These are phyloP conservation scores for Brassica cretica DNA, from an alignment of 345 rosid species.

Conservation along the genomic window DNA sequence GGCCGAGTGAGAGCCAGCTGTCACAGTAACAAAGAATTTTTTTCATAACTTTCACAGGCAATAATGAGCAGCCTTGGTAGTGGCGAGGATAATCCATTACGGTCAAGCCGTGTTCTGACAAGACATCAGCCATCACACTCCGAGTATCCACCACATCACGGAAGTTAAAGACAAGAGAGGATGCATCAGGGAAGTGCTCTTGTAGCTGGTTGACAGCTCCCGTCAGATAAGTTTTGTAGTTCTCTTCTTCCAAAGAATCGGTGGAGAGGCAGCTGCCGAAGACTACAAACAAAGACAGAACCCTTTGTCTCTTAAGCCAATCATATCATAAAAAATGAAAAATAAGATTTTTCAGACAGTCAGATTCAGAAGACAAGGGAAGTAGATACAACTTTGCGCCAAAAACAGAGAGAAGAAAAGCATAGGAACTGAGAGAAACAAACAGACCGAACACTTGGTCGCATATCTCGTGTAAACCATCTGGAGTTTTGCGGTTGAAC, in stretches of 20 bases:
- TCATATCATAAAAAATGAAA: background rate
- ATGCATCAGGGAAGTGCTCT: conserved; percentile 76
- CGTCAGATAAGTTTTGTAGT: conserved; percentile 59
- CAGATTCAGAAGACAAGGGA: background rate
- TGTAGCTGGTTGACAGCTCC: conserved; percentile 70
- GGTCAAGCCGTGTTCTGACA: conserved; percentile 76
- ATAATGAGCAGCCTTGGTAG: conserved; percentile 84
- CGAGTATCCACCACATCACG: conserved; percentile 61
- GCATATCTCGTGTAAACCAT: conserved; percentile 88
- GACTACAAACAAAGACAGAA: conserved; percentile 44
- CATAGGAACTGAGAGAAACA: conserved; percentile 18
- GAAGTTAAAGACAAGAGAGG: conserved; percentile 84
- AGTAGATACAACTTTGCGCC: background rate
- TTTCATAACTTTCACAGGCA: conserved; percentile 79
- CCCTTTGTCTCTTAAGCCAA: background rate
- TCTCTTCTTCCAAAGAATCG: conserved; percentile 63
- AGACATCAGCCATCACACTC: conserved; percentile 54
- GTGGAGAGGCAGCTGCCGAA: conserved; percentile 86
- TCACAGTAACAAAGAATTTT: conserved; percentile 88
- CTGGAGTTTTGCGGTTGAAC: conserved; percentile 37
- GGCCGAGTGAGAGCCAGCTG: conserved; percentile 94
- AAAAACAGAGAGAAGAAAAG: background rate
- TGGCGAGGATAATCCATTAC: conserved; percentile 97
- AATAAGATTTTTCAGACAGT: background rate
- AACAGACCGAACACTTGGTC: conserved; percentile 73